Conservation (phyloP, 768 basidiomycete species). For the Suillus variegatus region DNA sequence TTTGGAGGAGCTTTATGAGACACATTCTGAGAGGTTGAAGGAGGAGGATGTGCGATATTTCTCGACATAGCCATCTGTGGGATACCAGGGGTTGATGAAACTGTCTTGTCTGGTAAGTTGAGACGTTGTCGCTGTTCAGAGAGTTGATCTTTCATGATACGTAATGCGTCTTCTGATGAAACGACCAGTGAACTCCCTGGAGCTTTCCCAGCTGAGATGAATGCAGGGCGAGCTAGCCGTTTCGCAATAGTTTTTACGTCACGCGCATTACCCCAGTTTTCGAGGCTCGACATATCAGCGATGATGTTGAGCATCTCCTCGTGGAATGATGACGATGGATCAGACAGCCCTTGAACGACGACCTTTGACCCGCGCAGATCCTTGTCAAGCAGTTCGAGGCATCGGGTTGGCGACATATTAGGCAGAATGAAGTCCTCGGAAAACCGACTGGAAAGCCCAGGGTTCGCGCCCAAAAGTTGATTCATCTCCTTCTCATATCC, state of each 20-base stretch:
- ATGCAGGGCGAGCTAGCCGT: slow-evolving; percentile 44
- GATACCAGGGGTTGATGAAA: slow-evolving; percentile 8
- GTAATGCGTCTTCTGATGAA: slow-evolving; percentile 27
- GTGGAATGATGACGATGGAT: slow-evolving; percentile 31
- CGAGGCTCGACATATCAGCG: slow-evolving; percentile 41
- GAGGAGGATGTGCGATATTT: slow-evolving; percentile 26
- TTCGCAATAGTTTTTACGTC: slow-evolving; percentile 59
- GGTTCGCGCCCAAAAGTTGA: slow-evolving; percentile 54
- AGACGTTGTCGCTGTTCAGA: slow-evolving; percentile 26
- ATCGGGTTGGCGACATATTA: slow-evolving; percentile 50
- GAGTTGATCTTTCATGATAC: slow-evolving; percentile 25
- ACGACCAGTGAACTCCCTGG: slow-evolving; percentile 25
- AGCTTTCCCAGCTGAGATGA: slow-evolving; percentile 26
- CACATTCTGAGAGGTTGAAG: slow-evolving; percentile 19
- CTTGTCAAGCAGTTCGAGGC: slow-evolving; percentile 49
- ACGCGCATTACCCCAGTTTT: slow-evolving; percentile 71
- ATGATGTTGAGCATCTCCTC: slow-evolving; percentile 41
- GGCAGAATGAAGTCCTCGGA: slow-evolving; percentile 59
- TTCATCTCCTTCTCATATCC: slow-evolving; percentile 75
- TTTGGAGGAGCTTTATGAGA: slow-evolving; percentile 19
- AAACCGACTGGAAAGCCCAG: slow-evolving; percentile 68
- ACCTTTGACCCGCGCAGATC: slow-evolving; percentile 49
- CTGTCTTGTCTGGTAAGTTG: slow-evolving; percentile 19
- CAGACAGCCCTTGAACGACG: slow-evolving; percentile 35
- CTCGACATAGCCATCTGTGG: slow-evolving; percentile 20